Conservation (phyloP, 2,329 filamentous ascomycete species). For the Penicillium sp. region DNA sequence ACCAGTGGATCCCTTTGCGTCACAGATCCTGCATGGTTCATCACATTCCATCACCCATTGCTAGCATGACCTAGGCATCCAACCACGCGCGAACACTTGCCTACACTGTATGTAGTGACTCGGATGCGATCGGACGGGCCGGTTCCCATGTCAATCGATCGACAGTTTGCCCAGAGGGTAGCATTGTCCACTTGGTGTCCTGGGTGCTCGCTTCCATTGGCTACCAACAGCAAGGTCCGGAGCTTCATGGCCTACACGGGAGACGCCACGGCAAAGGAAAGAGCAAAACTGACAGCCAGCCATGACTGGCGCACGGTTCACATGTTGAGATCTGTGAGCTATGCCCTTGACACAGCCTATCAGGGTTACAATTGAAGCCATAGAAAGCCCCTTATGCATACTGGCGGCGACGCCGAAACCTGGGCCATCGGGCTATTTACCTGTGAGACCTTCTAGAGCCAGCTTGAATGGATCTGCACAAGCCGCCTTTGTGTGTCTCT, state of each 20-base stretch:
- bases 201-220: constrained; percentile 1
- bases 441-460: not conserved
- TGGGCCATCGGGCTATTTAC: not conserved
- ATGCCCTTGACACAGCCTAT: not conserved
- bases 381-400: not conserved
- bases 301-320: constrained; percentile 11
- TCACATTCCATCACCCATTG: constrained; percentile 8
- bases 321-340: not conserved
- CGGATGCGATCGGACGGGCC: not conserved
- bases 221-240: constrained; percentile 2
- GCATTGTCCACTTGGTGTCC: constrained; percentile 2
- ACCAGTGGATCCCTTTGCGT: constrained; percentile 12
- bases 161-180: constrained; percentile 8
- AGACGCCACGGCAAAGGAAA: not conserved
- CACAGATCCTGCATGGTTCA: constrained; percentile 14
- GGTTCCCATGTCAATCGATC: constrained; percentile 12
- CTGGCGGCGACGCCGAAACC: constrained; percentile 9
- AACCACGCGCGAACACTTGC: constrained; percentile 2
- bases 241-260: constrained; percentile 1
- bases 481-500: not conserved
- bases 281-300: constrained; percentile 13
- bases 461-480: not conserved
- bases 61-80: constrained; percentile 1
- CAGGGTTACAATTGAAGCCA: not conserved
- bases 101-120: not conserved